These are phyloP conservation scores for Globisporangium paddicum DNA, from an alignment of 352 stramenopile species.

Conservation along the genomic window DNA sequence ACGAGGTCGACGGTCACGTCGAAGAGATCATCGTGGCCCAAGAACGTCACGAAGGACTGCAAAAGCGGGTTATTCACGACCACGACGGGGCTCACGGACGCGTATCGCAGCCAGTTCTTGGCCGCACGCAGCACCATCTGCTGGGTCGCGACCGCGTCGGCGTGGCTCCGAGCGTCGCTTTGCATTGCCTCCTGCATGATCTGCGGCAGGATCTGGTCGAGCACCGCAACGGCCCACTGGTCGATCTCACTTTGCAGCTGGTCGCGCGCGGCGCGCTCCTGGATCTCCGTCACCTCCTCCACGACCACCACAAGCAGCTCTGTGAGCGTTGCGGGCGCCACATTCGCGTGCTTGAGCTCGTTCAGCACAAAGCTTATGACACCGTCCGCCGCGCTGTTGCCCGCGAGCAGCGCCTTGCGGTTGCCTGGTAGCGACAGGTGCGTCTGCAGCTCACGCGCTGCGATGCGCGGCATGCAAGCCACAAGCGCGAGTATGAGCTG, in stretches of 20 bases:
- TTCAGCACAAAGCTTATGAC: conserved; percentile 58
- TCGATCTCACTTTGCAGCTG: conserved; percentile 62
- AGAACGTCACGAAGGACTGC: conserved; percentile 59
- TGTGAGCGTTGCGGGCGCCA: conserved; percentile 32
- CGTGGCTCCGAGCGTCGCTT: conserved; percentile 4
- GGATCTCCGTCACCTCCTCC: conserved; percentile 54
- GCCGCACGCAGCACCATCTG: conserved; percentile 54
- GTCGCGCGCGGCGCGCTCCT: conserved; percentile 37
- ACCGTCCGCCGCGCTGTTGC: conserved; percentile 9
- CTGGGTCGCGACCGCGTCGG: conserved; percentile 35
- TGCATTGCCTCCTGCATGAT: conserved; percentile 62
- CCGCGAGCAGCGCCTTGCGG: conserved; percentile 1
- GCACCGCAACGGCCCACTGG: conserved; percentile 41
- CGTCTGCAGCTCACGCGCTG: conserved; percentile 29
- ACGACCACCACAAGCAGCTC: conserved; percentile 67
- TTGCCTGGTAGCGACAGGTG: conserved; percentile 11
- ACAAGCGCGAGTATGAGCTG: conserved; percentile 71
- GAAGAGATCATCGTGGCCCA: conserved; percentile 75
- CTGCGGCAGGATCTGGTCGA: conserved; percentile 67
- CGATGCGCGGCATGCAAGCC: conserved; percentile 47
- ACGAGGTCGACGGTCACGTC: conserved; percentile 79
- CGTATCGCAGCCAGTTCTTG: conserved; percentile 59
- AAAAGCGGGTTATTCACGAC: conserved; percentile 64
- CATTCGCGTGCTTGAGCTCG: conserved; percentile 33
- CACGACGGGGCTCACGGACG: conserved; percentile 29